Percentiles rank a stretch among this genome's conserved stretches.
Conservation (phyloP, 140 eudicot genomes). For the Erigeron philadelphicus region DNA sequence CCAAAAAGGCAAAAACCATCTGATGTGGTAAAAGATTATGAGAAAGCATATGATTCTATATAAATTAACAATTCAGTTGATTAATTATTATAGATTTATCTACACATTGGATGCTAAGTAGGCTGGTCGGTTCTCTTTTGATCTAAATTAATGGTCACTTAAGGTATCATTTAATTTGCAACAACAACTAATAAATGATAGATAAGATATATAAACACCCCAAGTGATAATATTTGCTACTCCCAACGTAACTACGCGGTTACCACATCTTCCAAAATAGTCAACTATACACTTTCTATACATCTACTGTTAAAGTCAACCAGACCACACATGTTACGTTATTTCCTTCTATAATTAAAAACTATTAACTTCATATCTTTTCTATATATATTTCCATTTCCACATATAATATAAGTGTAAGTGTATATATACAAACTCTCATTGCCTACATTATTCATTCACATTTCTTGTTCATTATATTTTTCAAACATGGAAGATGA, state of each 20-base stretch:
- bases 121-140: conserved; percentile 27
- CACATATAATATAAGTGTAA: no score
- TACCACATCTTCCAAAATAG: conserved; percentile 17
- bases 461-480: not conserved
- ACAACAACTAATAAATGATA: not conserved
- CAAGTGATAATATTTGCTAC: conserved; percentile 13
- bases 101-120: conserved; percentile 14
- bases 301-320: conserved; percentile 40
- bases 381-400: not conserved
- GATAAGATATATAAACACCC: conserved; percentile 19
- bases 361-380: not conserved
- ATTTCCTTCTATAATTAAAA: not conserved
- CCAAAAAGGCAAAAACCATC: no score
- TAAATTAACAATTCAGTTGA: no score
- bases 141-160: conserved; percentile 20
- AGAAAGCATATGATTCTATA: no score
- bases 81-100: not conserved
- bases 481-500: conserved; percentile 30
- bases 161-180: conserved; percentile 16
- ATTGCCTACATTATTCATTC: conserved; percentile 8
- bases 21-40: no score
- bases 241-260: conserved; percentile 35
- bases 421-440: not conserved
- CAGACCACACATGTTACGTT: conserved; percentile 40
- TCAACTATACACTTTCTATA: conserved; percentile 19